phyloP scores from a whole-genome alignment of 805 yeast genomes.

The Tetrapisispora taiwanensis region DNA sequence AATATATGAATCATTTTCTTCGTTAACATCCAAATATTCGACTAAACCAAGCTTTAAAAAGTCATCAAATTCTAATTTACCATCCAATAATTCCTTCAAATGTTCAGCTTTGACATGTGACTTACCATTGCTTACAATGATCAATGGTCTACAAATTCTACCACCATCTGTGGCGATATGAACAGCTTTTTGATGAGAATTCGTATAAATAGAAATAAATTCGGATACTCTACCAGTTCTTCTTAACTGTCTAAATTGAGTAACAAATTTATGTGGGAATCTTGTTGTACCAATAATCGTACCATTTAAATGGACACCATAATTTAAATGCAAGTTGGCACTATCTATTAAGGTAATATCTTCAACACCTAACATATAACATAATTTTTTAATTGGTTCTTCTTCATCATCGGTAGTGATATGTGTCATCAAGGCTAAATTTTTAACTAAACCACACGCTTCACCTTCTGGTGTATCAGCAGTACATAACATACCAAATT shows the following conservation, averaged over 20 bases:
- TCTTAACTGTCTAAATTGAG: slow-evolving; percentile 67
- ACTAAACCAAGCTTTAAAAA: slow-evolving; percentile 78
- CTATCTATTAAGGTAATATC: slow-evolving; percentile 74
- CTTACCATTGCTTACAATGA: slow-evolving; percentile 66
- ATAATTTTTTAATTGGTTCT: slow-evolving; percentile 67
- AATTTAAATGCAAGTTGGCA: slow-evolving; percentile 69
- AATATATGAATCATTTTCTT: slow-evolving; percentile 88
- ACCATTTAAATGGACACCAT: slow-evolving; percentile 87
- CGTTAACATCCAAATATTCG: slow-evolving; percentile 93
- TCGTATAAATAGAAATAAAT: slow-evolving; percentile 83
- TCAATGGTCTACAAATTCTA: slow-evolving; percentile 91
- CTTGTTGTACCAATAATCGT: slow-evolving; percentile 84
- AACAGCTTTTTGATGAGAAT: slow-evolving; percentile 82
- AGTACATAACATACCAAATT: slow-evolving; percentile 97
- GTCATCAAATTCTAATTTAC: slow-evolving; percentile 82
- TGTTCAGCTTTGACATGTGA: slow-evolving; percentile 69
- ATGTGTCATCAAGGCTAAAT: slow-evolving; percentile 95
- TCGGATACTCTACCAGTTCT: slow-evolving; percentile 79
- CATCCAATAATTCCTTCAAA: slow-evolving; percentile 48
- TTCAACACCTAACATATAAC: slow-evolving; percentile 83
- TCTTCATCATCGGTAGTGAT: slow-evolving; percentile 98
- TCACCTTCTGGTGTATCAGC: slow-evolving; percentile 99
- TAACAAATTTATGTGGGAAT: slow-evolving; percentile 74
- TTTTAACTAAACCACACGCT: slow-evolving; percentile 97
- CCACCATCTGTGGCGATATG: slow-evolving; percentile 99